These are phyloP conservation scores for Moricandia arvensis DNA, from an alignment of 345 rosid species.

Conservation along the genomic window DNA sequence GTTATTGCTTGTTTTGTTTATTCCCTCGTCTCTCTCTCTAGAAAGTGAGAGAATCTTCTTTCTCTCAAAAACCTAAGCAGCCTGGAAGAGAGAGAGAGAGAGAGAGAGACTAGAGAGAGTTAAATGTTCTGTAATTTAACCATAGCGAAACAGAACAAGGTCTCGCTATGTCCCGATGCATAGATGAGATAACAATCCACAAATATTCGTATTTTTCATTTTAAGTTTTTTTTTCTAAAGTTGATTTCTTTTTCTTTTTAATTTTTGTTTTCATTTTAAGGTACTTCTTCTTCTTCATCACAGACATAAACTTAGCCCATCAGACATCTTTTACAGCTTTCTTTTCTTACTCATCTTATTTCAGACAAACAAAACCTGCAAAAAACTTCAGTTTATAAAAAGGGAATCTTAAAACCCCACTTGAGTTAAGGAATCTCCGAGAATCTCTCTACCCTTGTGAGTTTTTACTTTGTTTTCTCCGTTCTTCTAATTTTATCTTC, in stretches of 20 bases:
- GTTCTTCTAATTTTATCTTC: slow-evolving; percentile 2
- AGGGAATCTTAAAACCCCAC: not conserved
- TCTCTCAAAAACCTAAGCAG: slow-evolving; percentile 29
- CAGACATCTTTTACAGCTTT: slow-evolving; percentile 20
- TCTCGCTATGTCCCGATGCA: slow-evolving; percentile 28
- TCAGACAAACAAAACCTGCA: slow-evolving; percentile 29
- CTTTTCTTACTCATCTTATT: slow-evolving; percentile 24
- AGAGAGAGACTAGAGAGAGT: slow-evolving; percentile 9
- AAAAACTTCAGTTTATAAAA: not conserved
- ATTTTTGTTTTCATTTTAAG: slow-evolving; percentile 4
- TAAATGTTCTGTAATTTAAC: slow-evolving; percentile 10
- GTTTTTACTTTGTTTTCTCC: slow-evolving; percentile 20
- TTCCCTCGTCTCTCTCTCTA: not conserved
- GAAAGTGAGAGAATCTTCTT: slow-evolving; percentile 35
- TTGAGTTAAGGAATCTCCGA: slow-evolving; percentile 39
- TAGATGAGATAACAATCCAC: slow-evolving; percentile 32
- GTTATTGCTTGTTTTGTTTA: slow-evolving; percentile 25
- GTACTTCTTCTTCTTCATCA: not conserved
- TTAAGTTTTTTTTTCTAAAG: not conserved
- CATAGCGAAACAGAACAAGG: not conserved
- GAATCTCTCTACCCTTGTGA: slow-evolving; percentile 40
- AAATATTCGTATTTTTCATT: slow-evolving; percentile 11
- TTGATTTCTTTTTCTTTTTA: not conserved
- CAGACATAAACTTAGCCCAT: slow-evolving; percentile 19
- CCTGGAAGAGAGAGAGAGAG: slow-evolving; percentile 11